Conservation (phyloP, 1,139 yeast species). For the Protomyces inouyei region DNA sequence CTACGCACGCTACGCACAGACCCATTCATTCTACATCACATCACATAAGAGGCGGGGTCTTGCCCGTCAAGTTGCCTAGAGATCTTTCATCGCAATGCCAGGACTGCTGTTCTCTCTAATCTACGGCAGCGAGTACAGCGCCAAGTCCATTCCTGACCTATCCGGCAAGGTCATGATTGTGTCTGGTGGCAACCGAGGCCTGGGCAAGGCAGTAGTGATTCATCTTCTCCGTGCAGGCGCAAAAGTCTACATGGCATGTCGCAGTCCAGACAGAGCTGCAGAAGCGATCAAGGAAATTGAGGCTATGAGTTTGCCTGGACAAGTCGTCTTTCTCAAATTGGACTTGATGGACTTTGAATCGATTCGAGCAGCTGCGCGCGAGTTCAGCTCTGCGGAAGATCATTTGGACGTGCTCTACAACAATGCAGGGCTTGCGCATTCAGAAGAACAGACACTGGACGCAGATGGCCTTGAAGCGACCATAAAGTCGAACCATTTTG, state of each 20-base stretch:
- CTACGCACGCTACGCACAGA: no score
- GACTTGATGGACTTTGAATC: conserved; percentile 47
- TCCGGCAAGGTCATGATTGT: conserved; percentile 39
- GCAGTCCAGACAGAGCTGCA: conserved; percentile 42
- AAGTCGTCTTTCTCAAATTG: conserved; percentile 35
- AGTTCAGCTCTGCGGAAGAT: conserved; percentile 29
- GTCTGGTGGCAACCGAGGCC: conserved; percentile 32
- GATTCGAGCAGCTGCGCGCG: conserved; percentile 29
- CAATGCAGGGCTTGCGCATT: conserved; percentile 32
- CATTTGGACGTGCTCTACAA: conserved; percentile 31
- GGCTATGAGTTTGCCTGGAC: conserved; percentile 33
- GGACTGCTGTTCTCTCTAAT: conserved; percentile 21
- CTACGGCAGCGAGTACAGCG: conserved; percentile 38
- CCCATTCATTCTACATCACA: no score
- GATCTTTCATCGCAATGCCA: not conserved
- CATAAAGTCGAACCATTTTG: conserved; percentile 70
- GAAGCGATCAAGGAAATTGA: conserved; percentile 40
- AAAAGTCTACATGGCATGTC: conserved; percentile 45
- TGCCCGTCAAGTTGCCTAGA: no score
- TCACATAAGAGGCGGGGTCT: no score
- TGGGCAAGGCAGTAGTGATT: conserved; percentile 32
- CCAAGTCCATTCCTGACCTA: conserved; percentile 46
- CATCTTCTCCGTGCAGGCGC: conserved; percentile 42
- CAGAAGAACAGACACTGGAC: conserved; percentile 29
- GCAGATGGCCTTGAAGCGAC: conserved; percentile 45